Percentiles rank a stretch among this genome's conserved stretches.
These are phyloP conservation scores for Phytophthora tubulina DNA, from an alignment of 352 stramenopile genomes.

Conservation along the genomic window DNA sequence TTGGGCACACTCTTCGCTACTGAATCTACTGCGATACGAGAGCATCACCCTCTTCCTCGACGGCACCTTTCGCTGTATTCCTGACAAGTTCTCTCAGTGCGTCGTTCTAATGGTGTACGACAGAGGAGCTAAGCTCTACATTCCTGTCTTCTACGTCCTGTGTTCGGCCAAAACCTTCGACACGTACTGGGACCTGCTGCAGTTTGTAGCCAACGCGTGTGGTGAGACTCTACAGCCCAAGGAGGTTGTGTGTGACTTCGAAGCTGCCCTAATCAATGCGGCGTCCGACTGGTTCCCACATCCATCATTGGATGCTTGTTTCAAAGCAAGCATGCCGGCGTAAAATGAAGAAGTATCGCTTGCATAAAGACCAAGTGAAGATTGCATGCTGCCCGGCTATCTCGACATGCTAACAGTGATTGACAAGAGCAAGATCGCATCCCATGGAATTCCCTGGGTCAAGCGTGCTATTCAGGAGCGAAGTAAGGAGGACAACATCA, in stretches of 20 bases:
- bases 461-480: conserved; percentile 5
- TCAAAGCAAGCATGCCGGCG: conserved; percentile 9
- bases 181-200: conserved; percentile 13
- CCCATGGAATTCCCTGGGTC: conserved; percentile 4
- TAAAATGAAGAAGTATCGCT: conserved; percentile 15
- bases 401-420: conserved; percentile 5
- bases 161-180: conserved; percentile 10
- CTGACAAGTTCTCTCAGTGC: conserved; percentile 8
- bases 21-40: conserved; percentile 11
- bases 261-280: conserved; percentile 7
- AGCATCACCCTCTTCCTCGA: conserved; percentile 16
- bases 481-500: conserved; percentile 4
- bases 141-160: conserved; percentile 5
- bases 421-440: background rate
- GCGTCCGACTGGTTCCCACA: background rate
- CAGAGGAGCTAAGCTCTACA: conserved; percentile 9
- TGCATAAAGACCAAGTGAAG: conserved; percentile 16
- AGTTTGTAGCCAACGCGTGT: conserved; percentile 10
- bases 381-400: conserved; percentile 4
- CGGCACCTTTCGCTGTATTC: background rate
- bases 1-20: conserved; percentile 5
- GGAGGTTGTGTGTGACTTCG: conserved; percentile 7
- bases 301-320: conserved; percentile 7
- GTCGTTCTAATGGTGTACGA: conserved; percentile 23
- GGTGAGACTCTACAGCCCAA: conserved; percentile 7